Conservation (phyloP, 2,329 filamentous ascomycete genomes). For the Fusarium vanettenii region DNA sequence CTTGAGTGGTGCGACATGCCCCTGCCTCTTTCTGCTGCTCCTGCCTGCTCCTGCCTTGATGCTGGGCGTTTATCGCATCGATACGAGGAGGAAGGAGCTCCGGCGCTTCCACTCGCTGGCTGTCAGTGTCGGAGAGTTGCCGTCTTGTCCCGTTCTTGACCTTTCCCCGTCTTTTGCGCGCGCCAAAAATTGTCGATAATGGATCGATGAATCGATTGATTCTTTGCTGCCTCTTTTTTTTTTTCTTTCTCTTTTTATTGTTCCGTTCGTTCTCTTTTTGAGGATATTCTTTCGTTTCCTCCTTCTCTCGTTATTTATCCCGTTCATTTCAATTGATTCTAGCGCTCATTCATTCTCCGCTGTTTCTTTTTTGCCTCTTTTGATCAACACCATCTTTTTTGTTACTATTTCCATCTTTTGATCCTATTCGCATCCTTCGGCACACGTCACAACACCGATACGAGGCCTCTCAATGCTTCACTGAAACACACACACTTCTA, state of each 20-base stretch:
- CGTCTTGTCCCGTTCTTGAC: background rate
- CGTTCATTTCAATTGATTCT: constrained; percentile 4
- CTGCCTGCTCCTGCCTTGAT: background rate
- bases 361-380: constrained; percentile 3
- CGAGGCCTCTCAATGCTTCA: constrained; percentile 13
- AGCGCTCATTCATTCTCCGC: constrained; percentile 16
- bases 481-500: background rate
- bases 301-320: constrained; percentile 14
- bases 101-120: background rate
- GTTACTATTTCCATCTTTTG: background rate
- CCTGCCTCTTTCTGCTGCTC: constrained; percentile 18
- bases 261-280: constrained; percentile 1
- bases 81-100: constrained; percentile 3
- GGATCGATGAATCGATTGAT: constrained; percentile 3
- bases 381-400: background rate
- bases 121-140: background rate
- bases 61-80: constrained; percentile 6
- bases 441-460: background rate
- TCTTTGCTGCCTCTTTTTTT: background rate
- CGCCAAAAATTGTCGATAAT: constrained; percentile 25
- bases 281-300: background rate
- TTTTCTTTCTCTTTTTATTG: constrained; percentile 2
- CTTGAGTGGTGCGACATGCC: constrained; percentile 38
- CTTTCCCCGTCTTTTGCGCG: constrained; percentile 17
- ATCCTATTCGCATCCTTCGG: background rate